A percentile compares a stretch with the other conserved stretches of the same genome.
These are phyloP conservation scores for Rubus idaeus DNA, from an alignment of 306 rosid species.

Conservation along the genomic window DNA sequence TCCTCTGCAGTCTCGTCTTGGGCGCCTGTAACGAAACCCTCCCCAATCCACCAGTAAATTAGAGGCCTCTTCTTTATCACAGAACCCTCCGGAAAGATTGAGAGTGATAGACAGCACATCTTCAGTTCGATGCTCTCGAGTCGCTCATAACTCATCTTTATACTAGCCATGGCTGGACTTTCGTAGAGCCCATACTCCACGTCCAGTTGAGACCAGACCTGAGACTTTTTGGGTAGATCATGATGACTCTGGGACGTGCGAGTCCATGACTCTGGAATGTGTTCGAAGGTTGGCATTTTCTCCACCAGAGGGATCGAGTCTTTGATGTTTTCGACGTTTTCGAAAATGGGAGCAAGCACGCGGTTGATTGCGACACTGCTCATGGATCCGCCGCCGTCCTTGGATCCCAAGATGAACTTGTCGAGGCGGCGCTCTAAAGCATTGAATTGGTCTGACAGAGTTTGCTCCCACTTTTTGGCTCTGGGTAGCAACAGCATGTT, in stretches of 20 bases:
- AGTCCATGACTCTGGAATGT: not conserved
- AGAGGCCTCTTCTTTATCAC: slow-evolving; percentile 29
- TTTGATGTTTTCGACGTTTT: not conserved
- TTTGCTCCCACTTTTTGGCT: not conserved
- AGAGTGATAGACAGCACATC: slow-evolving; percentile 20
- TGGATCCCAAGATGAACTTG: not conserved
- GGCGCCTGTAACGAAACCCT: slow-evolving; percentile 10
- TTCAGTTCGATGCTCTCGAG: not conserved
- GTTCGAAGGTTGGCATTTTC: not conserved
- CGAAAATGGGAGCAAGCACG: not conserved
- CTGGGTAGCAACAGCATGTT: not conserved
- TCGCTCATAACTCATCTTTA: not conserved
- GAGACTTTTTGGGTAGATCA: not conserved
- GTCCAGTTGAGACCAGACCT: slow-evolving; percentile 1
- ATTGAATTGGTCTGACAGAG: not conserved
- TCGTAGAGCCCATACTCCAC: not conserved
- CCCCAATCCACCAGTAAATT: slow-evolving; percentile 39
- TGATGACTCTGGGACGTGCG: not conserved
- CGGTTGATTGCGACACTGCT: not conserved
- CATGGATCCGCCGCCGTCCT: not conserved
- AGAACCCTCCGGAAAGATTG: slow-evolving; percentile 21
- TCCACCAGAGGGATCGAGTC: not conserved
- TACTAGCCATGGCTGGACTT: not conserved
- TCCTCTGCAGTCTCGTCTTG: slow-evolving; percentile 3
- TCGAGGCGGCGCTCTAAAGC: not conserved